Base-by-base conservation (phyloP, 2,329 filamentous ascomycete species). In the Tolypocladium amazonense region DNA sequence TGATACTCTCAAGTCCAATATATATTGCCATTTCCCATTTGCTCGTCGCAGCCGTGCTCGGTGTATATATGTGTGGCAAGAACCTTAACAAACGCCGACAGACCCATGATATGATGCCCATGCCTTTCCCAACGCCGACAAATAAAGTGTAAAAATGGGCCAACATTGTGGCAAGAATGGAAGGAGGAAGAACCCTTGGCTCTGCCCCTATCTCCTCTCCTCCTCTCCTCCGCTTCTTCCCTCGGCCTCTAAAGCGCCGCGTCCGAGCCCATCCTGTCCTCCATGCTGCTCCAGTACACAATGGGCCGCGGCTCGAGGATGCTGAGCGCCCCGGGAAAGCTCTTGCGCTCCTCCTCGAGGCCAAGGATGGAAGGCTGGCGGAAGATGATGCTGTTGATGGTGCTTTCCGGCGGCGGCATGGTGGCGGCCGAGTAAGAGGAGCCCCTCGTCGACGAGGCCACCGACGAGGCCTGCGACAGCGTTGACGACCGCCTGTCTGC, bases 241-340 rank as follows among this genome's bases (percentile, higher is more conserved):
- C 43, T 14, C 43, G n/a, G 11, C 43, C 15, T 47, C 2, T 23
- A 53, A 3, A 23, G 50, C 8, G 50, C 20, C 50, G 1, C 6
- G 41, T 25, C 33, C 23, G 72, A 73, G 52, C 75, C 74, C 69
- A 86, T 83, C 58, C 82, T 77, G 73, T 86, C 84, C 71, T 86
- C 84, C 56, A 87, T 70, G 45, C 84, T 82, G 64, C 81, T 82
- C 79, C 83, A 87, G 72, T 85, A 86, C 58, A 85, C 81, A 41
- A 85, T 77, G 14, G 84, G 84, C 52, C 84, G 74, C 2, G 84
- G 84, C 71, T 87, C 84, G 33, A 87, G 77, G 23, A 87, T 74
- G 65, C 75, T 76, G 11, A 86, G 74, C 65, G 82, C 82, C 57
- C 74, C 75, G 12, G 77, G 76, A 59, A 82, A 84, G 65, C 72